A percentile compares a stretch with the other conserved stretches of the same genome.
phyloP scores from a whole-genome alignment of 768 basidiomycete genomes.

The Kwoniella mangroviensis region DNA sequence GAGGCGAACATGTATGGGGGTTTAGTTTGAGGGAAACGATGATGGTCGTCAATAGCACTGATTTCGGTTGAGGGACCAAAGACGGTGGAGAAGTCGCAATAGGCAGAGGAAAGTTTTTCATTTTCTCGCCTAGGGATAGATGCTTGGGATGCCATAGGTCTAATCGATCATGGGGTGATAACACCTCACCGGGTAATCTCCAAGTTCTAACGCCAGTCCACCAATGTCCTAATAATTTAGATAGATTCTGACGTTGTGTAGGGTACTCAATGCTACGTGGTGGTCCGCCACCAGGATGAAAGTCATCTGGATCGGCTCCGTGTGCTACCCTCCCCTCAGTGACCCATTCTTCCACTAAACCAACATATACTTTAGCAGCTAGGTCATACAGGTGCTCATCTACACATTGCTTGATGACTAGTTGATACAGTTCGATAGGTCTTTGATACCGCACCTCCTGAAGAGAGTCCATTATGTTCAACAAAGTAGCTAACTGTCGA shows the following conservation, averaged over 20 bases:
- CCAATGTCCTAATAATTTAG: slow-evolving; percentile 40
- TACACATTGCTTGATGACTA: slow-evolving; percentile 37
- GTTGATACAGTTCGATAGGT: slow-evolving; percentile 36
- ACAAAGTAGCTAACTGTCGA: not conserved
- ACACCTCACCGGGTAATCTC: slow-evolving; percentile 50
- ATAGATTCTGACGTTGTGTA: slow-evolving; percentile 14
- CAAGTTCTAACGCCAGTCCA: slow-evolving; percentile 53
- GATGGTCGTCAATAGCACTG: slow-evolving; percentile 37
- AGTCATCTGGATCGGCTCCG: slow-evolving; percentile 43
- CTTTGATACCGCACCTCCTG: slow-evolving; percentile 40
- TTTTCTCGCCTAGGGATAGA: slow-evolving; percentile 47
- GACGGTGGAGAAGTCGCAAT: slow-evolving; percentile 51
- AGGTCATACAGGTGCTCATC: slow-evolving; percentile 39
- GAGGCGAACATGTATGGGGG: slow-evolving; percentile 21
- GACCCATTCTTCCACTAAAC: slow-evolving; percentile 58
- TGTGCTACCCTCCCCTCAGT: slow-evolving; percentile 55
- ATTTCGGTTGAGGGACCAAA: slow-evolving; percentile 46
- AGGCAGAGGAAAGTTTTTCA: slow-evolving; percentile 53
- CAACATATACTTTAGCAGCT: slow-evolving; percentile 56
- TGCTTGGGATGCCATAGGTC: slow-evolving; percentile 56
- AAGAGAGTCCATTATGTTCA: slow-evolving; percentile 26
- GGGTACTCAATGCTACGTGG: slow-evolving; percentile 12
- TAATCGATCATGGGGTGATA: slow-evolving; percentile 50
- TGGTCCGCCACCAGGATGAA: slow-evolving; percentile 50
- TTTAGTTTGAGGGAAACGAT: slow-evolving; percentile 35